phyloP scores from a whole-genome alignment of 1,284 basidiomycete species.

The Puccinia novopanici region DNA sequence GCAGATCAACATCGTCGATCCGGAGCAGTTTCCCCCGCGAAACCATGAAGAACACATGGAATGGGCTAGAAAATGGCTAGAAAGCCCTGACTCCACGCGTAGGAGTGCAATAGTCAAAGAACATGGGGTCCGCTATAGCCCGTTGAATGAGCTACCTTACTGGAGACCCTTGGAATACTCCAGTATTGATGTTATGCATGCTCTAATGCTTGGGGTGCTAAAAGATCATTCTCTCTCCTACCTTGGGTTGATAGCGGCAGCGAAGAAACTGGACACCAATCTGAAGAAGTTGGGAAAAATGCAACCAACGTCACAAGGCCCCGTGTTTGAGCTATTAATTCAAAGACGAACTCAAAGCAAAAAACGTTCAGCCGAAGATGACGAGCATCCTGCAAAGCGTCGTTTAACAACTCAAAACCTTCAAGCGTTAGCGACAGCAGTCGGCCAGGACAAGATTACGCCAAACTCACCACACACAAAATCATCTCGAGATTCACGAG shows the following conservation, averaged over 20 bases:
- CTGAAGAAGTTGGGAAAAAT: constrained; percentile 5
- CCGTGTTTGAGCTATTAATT: constrained; percentile 16
- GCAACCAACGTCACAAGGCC: not conserved
- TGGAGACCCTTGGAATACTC: constrained; percentile 33
- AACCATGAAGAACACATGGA: not conserved
- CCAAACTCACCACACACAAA: not conserved
- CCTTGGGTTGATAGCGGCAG: not conserved
- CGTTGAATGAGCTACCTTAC: constrained; percentile 27
- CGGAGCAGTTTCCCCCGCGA: not conserved
- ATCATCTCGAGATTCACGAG: not conserved
- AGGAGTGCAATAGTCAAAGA: not conserved
- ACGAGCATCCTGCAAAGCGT: constrained; percentile 7
- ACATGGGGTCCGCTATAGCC: constrained; percentile 25
- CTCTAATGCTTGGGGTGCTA: constrained; percentile 25
- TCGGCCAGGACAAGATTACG: not conserved
- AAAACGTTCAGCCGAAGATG: not conserved
- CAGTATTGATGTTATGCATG: constrained; percentile 3
- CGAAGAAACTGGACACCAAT: constrained; percentile 1
- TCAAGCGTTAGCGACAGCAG: not conserved
- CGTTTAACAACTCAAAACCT: constrained; percentile 1
- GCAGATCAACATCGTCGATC: not conserved
- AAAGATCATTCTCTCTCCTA: constrained; percentile 28
- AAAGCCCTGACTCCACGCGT: not conserved
- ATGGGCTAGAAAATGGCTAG: not conserved
- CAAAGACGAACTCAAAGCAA: not conserved